These are phyloP conservation scores for Termitomyces sp. DNA, from an alignment of 768 basidiomycete species.

Conservation along the genomic window DNA sequence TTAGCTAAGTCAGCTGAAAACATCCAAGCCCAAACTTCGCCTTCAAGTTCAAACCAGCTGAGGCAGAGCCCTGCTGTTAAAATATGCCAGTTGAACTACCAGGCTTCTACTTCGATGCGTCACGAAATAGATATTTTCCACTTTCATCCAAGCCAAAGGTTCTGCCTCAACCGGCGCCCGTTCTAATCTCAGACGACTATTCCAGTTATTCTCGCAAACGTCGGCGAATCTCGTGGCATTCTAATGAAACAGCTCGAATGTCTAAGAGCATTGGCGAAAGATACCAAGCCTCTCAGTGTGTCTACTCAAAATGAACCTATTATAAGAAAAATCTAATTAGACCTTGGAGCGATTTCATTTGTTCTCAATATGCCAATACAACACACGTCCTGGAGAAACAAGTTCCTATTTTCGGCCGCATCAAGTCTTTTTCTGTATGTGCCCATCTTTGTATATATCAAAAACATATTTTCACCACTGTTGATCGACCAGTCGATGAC, in stretches of 20 bases:
- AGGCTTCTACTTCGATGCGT: conserved; percentile 54
- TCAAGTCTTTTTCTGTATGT: conserved; percentile 48
- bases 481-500: conserved; percentile 26
- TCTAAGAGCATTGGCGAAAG: conserved; percentile 8
- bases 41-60: too few relatives aligned
- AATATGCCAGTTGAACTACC: conserved; percentile 51
- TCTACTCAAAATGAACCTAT: neutral
- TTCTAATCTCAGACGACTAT: neutral
- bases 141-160: conserved; percentile 34
- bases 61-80: too few relatives aligned
- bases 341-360: conserved; percentile 33
- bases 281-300: conserved; percentile 17
- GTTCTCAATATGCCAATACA: conserved; percentile 35
- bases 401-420: conserved; percentile 31
- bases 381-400: conserved; percentile 24
- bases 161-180: conserved; percentile 2
- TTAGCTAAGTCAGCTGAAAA: too few relatives aligned
- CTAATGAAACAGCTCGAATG: conserved; percentile 12
- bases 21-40: too few relatives aligned
- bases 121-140: conserved; percentile 55
- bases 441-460: neutral
- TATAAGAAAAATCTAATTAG: neutral
- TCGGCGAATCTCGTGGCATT: conserved; percentile 13
- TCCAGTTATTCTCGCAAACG: conserved; percentile 8
- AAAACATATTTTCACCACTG: neutral